Percentiles rank a stretch among this genome's conserved stretches.
These are phyloP conservation scores for Suhomyces wounanorum DNA, from an alignment of 1,139 yeast genomes.

Conservation along the genomic window DNA sequence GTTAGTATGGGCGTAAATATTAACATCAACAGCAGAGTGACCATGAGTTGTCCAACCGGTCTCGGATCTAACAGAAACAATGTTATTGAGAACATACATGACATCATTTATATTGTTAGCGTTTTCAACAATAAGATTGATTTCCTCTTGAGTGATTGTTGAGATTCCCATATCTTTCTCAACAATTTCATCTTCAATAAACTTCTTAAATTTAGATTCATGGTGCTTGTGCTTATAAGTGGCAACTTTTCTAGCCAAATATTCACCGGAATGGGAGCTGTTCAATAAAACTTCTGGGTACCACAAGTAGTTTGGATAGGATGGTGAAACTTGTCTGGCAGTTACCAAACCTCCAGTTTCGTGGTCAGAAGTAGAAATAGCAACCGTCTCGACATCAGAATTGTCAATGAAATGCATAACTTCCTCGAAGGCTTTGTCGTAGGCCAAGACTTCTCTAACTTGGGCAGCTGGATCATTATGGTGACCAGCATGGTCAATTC, in stretches of 20 bases:
- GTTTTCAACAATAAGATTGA: slow-evolving; percentile 16
- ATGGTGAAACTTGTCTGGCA: slow-evolving; percentile 66
- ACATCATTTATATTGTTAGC: slow-evolving; percentile 18
- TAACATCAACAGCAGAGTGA: slow-evolving; percentile 33
- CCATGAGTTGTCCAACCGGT: slow-evolving; percentile 35
- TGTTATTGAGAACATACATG: slow-evolving; percentile 32
- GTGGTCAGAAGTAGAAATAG: slow-evolving; percentile 31
- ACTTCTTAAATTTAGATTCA: slow-evolving; percentile 12
- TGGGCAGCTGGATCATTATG: slow-evolving; percentile 35
- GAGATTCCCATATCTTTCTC: slow-evolving; percentile 25
- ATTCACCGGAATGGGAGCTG: slow-evolving; percentile 29
- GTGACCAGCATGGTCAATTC: slow-evolving; percentile 35
- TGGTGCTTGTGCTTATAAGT: slow-evolving; percentile 8
- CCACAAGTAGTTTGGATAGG: slow-evolving; percentile 32
- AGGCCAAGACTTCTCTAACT: slow-evolving; percentile 48
- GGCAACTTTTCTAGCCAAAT: slow-evolving; percentile 21
- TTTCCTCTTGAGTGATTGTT: slow-evolving; percentile 20
- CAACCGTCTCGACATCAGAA: slow-evolving; percentile 27
- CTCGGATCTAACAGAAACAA: slow-evolving; percentile 28
- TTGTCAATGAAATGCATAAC: slow-evolving; percentile 27
- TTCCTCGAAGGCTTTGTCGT: slow-evolving; percentile 28
- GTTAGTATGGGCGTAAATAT: slow-evolving; percentile 31
- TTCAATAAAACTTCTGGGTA: slow-evolving; percentile 27
- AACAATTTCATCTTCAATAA: slow-evolving; percentile 18
- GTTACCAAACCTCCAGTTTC: slow-evolving; percentile 42